A percentile compares a stretch with the other conserved stretches of the same genome.
Evolutionary conservation across 129 eudicot genomes (phyloP).

Genomic region (Saussurea involucrata): DNA sequence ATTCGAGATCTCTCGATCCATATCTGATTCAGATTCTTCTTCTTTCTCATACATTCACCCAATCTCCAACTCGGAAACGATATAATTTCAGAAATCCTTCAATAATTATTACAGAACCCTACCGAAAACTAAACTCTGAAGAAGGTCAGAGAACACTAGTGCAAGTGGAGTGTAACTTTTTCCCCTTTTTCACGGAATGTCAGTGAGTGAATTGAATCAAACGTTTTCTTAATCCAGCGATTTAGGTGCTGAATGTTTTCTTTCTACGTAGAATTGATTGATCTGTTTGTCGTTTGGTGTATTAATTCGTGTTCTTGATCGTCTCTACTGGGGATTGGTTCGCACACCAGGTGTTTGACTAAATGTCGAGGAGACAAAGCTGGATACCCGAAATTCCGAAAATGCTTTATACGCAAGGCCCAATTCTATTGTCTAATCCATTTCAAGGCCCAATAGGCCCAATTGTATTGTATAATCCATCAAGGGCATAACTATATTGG

Average conservation of each 20-base stretch:
- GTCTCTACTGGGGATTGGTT: slow-evolving; percentile 15
- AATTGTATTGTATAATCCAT: too few relatives aligned
- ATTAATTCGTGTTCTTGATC: slow-evolving; percentile 16
- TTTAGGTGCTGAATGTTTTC: not conserved
- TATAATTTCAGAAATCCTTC: not conserved
- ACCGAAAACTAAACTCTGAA: not conserved
- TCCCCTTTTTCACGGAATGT: slow-evolving; percentile 10
- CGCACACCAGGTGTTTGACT: slow-evolving; percentile 28
- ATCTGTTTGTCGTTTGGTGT: slow-evolving; percentile 24
- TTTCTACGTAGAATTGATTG: not conserved
- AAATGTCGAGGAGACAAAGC: not conserved
- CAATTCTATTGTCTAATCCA: not conserved
- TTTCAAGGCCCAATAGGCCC: not conserved
- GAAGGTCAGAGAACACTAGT: slow-evolving; percentile 7
- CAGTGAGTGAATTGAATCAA: not conserved
- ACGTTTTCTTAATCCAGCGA: not conserved
- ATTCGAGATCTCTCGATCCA: slow-evolving; percentile 61
- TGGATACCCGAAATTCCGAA: slow-evolving; percentile 1
- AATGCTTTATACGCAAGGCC: not conserved
- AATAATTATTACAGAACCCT: slow-evolving; percentile 9
- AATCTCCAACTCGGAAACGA: not conserved
- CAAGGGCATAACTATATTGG: not conserved
- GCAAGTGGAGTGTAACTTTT: slow-evolving; percentile 16
- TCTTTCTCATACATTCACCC: slow-evolving; percentile 31
- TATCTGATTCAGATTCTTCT: slow-evolving; percentile 29